A percentile compares a stretch with the other conserved stretches of the same genome.
phyloP scores from a whole-genome alignment of 1,284 basidiomycete species.

The Coniferiporia sulphurascens region DNA sequence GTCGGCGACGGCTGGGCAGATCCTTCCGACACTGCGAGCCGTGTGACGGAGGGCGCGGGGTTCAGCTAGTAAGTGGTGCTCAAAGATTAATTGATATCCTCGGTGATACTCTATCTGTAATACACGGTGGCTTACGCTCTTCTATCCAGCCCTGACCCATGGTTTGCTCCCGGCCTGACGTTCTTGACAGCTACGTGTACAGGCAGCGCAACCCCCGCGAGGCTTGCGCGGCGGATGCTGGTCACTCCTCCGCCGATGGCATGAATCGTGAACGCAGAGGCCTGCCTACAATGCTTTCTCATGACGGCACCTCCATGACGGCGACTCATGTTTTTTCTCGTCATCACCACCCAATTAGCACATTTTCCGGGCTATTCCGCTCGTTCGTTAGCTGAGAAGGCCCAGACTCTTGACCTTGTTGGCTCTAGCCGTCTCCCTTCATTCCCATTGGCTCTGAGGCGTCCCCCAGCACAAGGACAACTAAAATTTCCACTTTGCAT shows the following conservation, averaged over 20 bases:
- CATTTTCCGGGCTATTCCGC: slow-evolving; percentile 3
- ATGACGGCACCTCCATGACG: slow-evolving; percentile 22
- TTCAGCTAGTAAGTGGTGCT: slow-evolving; percentile 37
- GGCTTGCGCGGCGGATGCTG: neutral
- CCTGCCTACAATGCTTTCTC: neutral
- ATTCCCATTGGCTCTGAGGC: too few relatives aligned
- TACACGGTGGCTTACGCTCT: slow-evolving; percentile 41
- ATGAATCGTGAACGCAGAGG: neutral
- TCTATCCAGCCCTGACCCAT: slow-evolving; percentile 43
- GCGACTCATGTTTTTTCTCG: neutral
- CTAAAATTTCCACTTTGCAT: neutral
- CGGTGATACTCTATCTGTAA: too few relatives aligned
- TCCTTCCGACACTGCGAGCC: slow-evolving; percentile 38
- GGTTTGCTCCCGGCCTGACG: slow-evolving; percentile 43
- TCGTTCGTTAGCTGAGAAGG: too few relatives aligned
- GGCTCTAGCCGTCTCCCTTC: too few relatives aligned
- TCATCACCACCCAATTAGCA: too few relatives aligned
- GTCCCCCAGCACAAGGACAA: too few relatives aligned
- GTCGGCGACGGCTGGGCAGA: slow-evolving; percentile 75
- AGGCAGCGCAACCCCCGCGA: neutral
- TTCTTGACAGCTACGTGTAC: slow-evolving; percentile 34
- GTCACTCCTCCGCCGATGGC: slow-evolving; percentile 4
- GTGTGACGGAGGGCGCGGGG: slow-evolving; percentile 53
- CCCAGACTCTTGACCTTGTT: too few relatives aligned
- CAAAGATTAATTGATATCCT: neutral